phyloP scores from a whole-genome alignment of 805 yeast species.

The Yamadazyma kitorensis region DNA sequence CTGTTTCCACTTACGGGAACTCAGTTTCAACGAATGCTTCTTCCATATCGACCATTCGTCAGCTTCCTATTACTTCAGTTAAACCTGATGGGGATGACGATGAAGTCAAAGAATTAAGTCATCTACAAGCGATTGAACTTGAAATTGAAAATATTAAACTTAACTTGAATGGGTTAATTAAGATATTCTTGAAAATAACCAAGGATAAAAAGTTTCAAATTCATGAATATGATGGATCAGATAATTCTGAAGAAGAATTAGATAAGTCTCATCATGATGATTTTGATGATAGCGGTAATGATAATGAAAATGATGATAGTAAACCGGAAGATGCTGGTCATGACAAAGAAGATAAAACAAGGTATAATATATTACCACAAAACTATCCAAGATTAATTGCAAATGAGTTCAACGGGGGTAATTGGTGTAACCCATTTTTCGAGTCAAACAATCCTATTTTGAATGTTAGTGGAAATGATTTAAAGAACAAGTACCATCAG shows the following conservation, averaged over 20 bases:
- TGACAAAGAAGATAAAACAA: slow-evolving; percentile 22
- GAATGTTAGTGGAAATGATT: slow-evolving; percentile 42
- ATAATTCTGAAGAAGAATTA: slow-evolving; percentile 28
- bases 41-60: slow-evolving; percentile 18
- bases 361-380: slow-evolving; percentile 52
- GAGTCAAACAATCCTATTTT: slow-evolving; percentile 33
- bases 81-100: slow-evolving; percentile 7
- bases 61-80: slow-evolving; percentile 11
- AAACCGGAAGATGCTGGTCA: slow-evolving; percentile 6
- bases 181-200: slow-evolving; percentile 31
- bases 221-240: slow-evolving; percentile 39
- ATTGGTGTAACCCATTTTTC: slow-evolving; percentile 71
- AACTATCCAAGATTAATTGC: slow-evolving; percentile 66
- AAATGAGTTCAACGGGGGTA: slow-evolving; percentile 73
- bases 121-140: slow-evolving; percentile 29
- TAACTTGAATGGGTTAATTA: slow-evolving; percentile 26
- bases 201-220: slow-evolving; percentile 27
- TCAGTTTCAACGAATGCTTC: slow-evolving; percentile 14
- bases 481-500: slow-evolving; percentile 39
- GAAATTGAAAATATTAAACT: slow-evolving; percentile 38
- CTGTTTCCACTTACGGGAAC: slow-evolving; percentile 7
- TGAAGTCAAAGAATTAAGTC: slow-evolving; percentile 24
- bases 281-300: slow-evolving; percentile 2
- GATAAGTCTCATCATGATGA: slow-evolving; percentile 1
- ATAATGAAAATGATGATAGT: slow-evolving; percentile 1